Conservation (phyloP, 2,329 filamentous ascomycete genomes). For the Talaromyces sp. region DNA sequence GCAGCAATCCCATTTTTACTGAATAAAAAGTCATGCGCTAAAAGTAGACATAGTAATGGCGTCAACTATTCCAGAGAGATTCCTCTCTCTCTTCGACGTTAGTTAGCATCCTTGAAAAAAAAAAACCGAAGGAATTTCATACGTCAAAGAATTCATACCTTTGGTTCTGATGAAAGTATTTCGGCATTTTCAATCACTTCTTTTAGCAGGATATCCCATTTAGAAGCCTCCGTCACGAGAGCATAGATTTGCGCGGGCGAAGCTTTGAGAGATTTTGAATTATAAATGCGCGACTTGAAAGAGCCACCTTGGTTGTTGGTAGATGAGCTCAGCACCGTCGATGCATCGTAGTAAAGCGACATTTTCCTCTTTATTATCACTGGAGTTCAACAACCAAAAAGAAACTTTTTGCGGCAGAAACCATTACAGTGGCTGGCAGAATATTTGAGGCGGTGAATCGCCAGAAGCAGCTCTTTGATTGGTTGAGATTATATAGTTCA, state of each 20-base stretch:
- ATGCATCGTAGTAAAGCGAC: constrained; percentile 94
- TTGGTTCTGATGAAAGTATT: constrained; percentile 72
- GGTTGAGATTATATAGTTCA: not conserved
- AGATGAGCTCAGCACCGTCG: constrained; percentile 62
- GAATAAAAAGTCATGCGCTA: constrained; percentile 81
- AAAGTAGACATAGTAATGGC: constrained; percentile 70
- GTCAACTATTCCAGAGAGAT: constrained; percentile 56
- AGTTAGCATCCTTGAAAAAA: constrained; percentile 32
- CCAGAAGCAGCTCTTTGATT: not conserved
- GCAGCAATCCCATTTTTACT: constrained; percentile 77
- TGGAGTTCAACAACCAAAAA: too few species aligned
- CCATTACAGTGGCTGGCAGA: not conserved
- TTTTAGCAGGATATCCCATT: constrained; percentile 82
- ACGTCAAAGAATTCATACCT: constrained; percentile 54
- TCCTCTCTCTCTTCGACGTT: constrained; percentile 31
- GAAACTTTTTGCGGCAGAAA: constrained; percentile 1
- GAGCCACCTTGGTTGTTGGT: constrained; percentile 62
- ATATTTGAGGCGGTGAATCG: not conserved
- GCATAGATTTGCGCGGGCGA: constrained; percentile 80
- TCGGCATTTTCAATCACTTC: constrained; percentile 82
- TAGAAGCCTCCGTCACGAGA: constrained; percentile 76
- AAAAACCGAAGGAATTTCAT: too few species aligned
- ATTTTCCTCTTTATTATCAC: constrained; percentile 50
- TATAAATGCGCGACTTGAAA: constrained; percentile 79
- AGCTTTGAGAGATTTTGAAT: constrained; percentile 67